Evolutionary conservation across 202 grass and related monocot genomes (phyloP), one percentile per base, ranked within the genome.

Genomic region (Miscanthus sacchariflorus): DNA sequence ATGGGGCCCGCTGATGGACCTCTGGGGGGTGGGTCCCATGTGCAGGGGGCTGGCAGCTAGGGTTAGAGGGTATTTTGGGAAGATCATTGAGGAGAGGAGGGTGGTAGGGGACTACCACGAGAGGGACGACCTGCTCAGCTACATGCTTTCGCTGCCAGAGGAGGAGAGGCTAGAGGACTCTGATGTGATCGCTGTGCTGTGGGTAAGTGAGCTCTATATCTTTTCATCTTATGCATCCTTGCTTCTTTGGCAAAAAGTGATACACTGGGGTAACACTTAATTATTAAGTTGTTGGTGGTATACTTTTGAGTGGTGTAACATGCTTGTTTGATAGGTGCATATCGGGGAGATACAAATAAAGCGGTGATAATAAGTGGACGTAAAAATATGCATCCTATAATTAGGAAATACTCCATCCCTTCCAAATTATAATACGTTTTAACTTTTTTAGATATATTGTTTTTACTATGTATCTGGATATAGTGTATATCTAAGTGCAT

Each of bases 41-140:
- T 87, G 90, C 30, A 75, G 40, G 68, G 6, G 24, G 12, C 65
- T 92, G 58, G 74, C 80, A 10, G 21, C 13, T 18, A 89, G 74
- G 45, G 87, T 92, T 58, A 83, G n/a, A 76, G 79, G 13, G 52
- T 81, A 72, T 21, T 78, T 92, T 68, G 87, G 87, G 18, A 86
- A 81, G 50, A 56, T 92, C 52, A 28, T 90, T 9, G 27, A 83
- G 48, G 80, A 86, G 74, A 87, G 84, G 59, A 89, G 61, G 81
- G 5, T 10, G 12, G 46, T n/a, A 2, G 38, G 67, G 24, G 75
- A 76, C 25, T 46, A 9, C 25, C 39, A 68, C 18, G 15, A 56
- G 12, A 76, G 12, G 54, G 85, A 72, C 36, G 83, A 89, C 38
- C 77, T 92, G 21, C 87, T 89, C 13, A 76, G 87, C 74, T 66